Conservation (phyloP, 2,329 filamentous ascomycete genomes). For the Ciborinia camelliae region DNA sequence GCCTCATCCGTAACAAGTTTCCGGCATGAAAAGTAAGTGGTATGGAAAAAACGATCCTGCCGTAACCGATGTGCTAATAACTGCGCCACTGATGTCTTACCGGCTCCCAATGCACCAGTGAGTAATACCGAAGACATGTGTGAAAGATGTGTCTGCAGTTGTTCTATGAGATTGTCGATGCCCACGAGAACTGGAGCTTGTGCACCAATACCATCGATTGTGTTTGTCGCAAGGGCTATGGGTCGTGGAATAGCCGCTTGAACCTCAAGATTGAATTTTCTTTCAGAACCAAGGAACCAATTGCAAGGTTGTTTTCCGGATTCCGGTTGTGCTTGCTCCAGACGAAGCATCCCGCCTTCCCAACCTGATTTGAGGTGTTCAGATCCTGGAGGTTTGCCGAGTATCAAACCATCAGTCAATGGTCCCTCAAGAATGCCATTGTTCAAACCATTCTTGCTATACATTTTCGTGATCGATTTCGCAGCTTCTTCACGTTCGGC, state of each 20-base stretch:
- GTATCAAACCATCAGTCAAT: conserved; percentile 80
- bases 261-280: conserved; percentile 70
- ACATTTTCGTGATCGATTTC: conserved; percentile 68
- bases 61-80: conserved; percentile 71
- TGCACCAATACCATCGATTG: conserved; percentile 46
- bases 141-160: conserved; percentile 71
- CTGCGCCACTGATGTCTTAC: conserved; percentile 80
- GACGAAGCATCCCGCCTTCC: conserved; percentile 79
- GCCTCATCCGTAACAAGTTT: conserved; percentile 89
- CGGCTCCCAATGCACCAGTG: conserved; percentile 83
- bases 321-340: conserved; percentile 58
- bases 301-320: conserved; percentile 47
- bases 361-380: conserved; percentile 59
- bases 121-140: conserved; percentile 87
- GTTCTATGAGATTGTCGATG: conserved; percentile 72
- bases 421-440: conserved; percentile 75
- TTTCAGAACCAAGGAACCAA: conserved; percentile 79
- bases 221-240: conserved; percentile 44
- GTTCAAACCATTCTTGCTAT: conserved; percentile 50
- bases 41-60: conserved; percentile 71
- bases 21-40: conserved; percentile 80
- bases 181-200: conserved; percentile 67
- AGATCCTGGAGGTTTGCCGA: conserved; percentile 57
- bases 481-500: conserved; percentile 75
- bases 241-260: conserved; percentile 70